phyloP scores from a whole-genome alignment of 768 basidiomycete genomes.

The Scleroderma citrinum region DNA sequence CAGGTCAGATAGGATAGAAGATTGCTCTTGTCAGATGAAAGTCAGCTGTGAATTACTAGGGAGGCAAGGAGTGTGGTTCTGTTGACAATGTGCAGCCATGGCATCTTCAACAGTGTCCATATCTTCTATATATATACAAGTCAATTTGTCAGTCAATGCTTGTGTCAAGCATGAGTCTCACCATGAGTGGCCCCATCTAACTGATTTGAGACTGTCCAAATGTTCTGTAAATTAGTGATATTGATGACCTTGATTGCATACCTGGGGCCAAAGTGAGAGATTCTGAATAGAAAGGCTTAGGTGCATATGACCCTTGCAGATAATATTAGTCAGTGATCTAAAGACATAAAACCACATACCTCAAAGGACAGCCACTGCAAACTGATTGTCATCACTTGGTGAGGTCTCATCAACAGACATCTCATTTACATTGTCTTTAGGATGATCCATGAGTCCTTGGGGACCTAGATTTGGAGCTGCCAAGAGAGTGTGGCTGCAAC shows the following conservation, averaged over 20 bases:
- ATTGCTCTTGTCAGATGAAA: neutral
- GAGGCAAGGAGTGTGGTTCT: neutral
- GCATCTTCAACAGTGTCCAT: neutral
- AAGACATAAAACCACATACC: neutral
- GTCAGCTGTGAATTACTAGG: conserved; percentile 2
- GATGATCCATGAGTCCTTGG: neutral
- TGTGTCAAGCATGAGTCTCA: neutral
- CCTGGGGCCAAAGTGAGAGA: too few relatives aligned
- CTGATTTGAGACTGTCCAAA: neutral
- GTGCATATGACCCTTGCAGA: too few relatives aligned
- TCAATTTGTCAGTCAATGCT: too few relatives aligned
- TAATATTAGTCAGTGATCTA: neutral
- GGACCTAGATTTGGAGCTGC: neutral
- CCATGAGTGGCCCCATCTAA: neutral
- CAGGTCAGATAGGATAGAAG: neutral
- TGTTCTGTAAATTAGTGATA: too few relatives aligned
- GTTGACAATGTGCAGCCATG: neutral
- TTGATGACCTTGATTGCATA: too few relatives aligned
- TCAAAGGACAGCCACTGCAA: neutral
- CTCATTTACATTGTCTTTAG: neutral
- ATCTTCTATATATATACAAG: too few relatives aligned
- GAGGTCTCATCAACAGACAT: neutral
- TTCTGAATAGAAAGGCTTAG: too few relatives aligned
- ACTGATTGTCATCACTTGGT: neutral
- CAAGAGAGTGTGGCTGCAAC: neutral